These are phyloP conservation scores for Hemerocallis citrina DNA, from an alignment of 106 monocot genomes.

Conservation along the genomic window DNA sequence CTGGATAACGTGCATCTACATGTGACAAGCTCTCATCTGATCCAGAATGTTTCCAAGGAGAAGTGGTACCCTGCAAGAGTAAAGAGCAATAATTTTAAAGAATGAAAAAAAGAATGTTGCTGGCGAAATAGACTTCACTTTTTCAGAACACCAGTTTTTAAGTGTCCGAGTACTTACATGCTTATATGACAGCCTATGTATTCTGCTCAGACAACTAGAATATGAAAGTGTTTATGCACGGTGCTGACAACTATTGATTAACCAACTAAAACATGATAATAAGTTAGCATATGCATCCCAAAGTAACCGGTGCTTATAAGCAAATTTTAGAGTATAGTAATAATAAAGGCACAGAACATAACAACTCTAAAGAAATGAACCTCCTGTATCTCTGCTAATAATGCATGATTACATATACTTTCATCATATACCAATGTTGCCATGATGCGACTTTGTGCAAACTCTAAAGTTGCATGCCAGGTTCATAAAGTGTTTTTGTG, in stretches of 20 bases:
- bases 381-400: not conserved
- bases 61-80: conserved; percentile 16
- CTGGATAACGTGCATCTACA: conserved; percentile 85
- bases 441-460: too few species aligned
- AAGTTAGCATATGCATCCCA: not conserved
- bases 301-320: too few species aligned
- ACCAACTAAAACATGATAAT: not conserved
- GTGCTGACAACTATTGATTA: not conserved
- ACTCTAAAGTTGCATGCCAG: too few species aligned
- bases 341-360: too few species aligned
- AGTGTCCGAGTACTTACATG: too few species aligned
- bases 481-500: not conserved
- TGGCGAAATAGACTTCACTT: too few species aligned
- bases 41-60: conserved; percentile 28
- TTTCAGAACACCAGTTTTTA: too few species aligned
- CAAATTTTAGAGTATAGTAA: too few species aligned
- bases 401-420: not conserved
- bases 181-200: not conserved
- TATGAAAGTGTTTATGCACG: not conserved
- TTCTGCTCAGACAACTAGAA: not conserved
- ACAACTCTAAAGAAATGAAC: not conserved
- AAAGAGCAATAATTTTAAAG: too few species aligned
- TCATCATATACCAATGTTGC: not conserved
- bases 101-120: too few species aligned
- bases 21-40: conserved; percentile 34